phyloP scores from a whole-genome alignment of 2,329 filamentous ascomycete genomes.

The Zymoseptoria passerinii region DNA sequence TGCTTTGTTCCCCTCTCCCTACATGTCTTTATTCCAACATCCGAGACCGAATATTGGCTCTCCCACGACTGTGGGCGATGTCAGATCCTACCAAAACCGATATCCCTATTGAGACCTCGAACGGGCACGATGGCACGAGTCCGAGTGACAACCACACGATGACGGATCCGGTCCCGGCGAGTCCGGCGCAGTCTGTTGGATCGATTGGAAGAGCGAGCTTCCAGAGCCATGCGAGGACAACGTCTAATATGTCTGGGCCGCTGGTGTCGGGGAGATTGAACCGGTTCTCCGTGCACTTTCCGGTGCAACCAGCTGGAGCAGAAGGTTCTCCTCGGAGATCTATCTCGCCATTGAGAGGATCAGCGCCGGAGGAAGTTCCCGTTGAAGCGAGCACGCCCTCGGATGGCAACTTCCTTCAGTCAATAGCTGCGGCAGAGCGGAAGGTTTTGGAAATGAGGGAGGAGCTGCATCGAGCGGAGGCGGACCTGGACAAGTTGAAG shows the following conservation, averaged over 20 bases:
- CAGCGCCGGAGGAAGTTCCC: conserved; percentile 32
- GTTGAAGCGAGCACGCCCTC: conserved; percentile 29
- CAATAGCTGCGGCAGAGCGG: conserved; percentile 85
- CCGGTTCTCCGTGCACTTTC: conserved; percentile 43
- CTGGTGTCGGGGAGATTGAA: conserved; percentile 26
- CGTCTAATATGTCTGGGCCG: conserved; percentile 20
- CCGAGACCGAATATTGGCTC: not conserved
- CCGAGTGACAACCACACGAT: not conserved
- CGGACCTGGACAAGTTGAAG: conserved; percentile 68
- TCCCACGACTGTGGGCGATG: not conserved
- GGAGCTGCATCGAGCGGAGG: conserved; percentile 76
- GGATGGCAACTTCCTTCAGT: conserved; percentile 61
- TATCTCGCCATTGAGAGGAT: conserved; percentile 23
- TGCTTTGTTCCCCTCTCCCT: not conserved
- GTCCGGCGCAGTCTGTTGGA: conserved; percentile 9
- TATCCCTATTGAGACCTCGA: not conserved
- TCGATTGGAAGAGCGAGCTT: conserved; percentile 17
- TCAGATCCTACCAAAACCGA: not conserved
- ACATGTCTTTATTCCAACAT: not conserved
- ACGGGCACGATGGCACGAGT: not conserved
- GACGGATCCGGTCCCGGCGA: conserved; percentile 7
- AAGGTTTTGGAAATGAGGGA: conserved; percentile 84
- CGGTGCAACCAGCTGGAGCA: conserved; percentile 34
- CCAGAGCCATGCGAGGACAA: conserved; percentile 23
- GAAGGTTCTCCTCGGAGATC: conserved; percentile 26